Percentiles rank a stretch among this genome's conserved stretches.
Evolutionary conservation across 495 filamentous ascomycete species (phyloP).

Genomic region (Xeromyces bisporus): DNA sequence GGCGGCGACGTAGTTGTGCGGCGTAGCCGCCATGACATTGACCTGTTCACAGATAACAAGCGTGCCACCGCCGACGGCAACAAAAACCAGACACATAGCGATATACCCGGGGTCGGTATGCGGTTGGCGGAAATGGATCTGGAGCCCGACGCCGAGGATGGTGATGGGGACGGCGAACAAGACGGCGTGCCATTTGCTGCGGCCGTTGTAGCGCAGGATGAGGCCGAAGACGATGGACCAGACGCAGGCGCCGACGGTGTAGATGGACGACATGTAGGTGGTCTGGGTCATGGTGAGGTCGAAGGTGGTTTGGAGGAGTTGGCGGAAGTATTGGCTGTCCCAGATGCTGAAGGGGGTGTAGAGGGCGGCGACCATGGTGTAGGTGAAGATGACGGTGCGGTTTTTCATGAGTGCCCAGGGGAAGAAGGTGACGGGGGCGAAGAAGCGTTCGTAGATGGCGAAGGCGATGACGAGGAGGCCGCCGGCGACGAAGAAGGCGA

Average conservation of each 20-base stretch:
- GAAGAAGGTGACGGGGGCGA: slow-evolving; percentile 35
- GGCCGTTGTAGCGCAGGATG: slow-evolving; percentile 33
- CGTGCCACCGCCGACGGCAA: slow-evolving; percentile 41
- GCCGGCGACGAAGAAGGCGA: slow-evolving; percentile 37
- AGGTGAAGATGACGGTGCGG: slow-evolving; percentile 37
- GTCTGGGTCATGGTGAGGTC: slow-evolving; percentile 43
- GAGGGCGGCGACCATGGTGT: slow-evolving; percentile 30
- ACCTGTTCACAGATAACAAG: slow-evolving; percentile 46
- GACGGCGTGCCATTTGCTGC: slow-evolving; percentile 31
- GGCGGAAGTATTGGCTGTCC: slow-evolving; percentile 17
- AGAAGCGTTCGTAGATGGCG: slow-evolving; percentile 33
- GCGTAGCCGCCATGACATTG: slow-evolving; percentile 43
- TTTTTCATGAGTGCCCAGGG: slow-evolving; percentile 33
- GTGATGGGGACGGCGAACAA: slow-evolving; percentile 41
- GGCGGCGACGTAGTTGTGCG: slow-evolving; percentile 46
- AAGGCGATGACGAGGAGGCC: slow-evolving; percentile 35
- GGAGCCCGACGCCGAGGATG: slow-evolving; percentile 37
- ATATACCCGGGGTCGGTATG: slow-evolving; percentile 40
- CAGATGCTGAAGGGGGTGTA: slow-evolving; percentile 32
- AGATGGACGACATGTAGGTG: slow-evolving; percentile 32
- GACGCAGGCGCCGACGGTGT: slow-evolving; percentile 31
- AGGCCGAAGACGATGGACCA: slow-evolving; percentile 28
- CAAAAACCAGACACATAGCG: slow-evolving; percentile 57
- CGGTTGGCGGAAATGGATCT: slow-evolving; percentile 47
- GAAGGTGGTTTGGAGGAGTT: slow-evolving; percentile 41